Evolutionary conservation across 306 rosid species (phyloP), one percentile per base, ranked within the genome.

Genomic region (Arachis stenosperma): DNA sequence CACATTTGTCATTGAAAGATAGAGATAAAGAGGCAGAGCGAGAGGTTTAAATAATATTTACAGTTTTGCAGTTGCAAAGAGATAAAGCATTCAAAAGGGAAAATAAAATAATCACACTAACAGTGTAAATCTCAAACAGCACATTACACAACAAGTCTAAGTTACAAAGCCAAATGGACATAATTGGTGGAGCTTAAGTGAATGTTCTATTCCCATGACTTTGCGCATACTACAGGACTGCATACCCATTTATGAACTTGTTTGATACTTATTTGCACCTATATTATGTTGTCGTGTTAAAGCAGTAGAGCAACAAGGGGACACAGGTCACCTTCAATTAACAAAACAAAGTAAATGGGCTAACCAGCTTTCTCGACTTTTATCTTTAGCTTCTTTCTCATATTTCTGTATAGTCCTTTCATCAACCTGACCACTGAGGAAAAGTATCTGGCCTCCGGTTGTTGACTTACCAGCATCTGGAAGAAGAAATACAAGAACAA

Each of bases 341-440:
- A 64, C 22, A 74, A 74, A 62, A 57, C 15, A 69, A 55, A 46
- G 61, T 48, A 62, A 78, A 81, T 52, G 68, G 64, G 48, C 97
- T 84, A 74, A 95, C 99, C 99, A 95, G 85, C 99, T 95, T 82
- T 95, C 99, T 82, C 99, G 87, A 82, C 98, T 95, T 82, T 95
- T 95, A 30, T 95, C 99, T 87, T 95, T 95, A 5, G 99, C 99
- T 90, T 95, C 99, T 76, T 87, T 95, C 82, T 95, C 99, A 9
- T 91, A 95, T 78, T 95, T 95, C 77, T 91, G 98, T 79, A 95
- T 95, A 9, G 99, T 95, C 29, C 99, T 90, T 47, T 95, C 99
- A 74, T 95, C 99, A 78, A 95, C 99, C 82, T 88, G 96, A 68
- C 97, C 89, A 77, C 97, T 94, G 52, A 94, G 95, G 84, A 91